Evolutionary conservation across 108 stramenopile genomes (phyloP).

Genomic region (Nitzschia putrida): DNA sequence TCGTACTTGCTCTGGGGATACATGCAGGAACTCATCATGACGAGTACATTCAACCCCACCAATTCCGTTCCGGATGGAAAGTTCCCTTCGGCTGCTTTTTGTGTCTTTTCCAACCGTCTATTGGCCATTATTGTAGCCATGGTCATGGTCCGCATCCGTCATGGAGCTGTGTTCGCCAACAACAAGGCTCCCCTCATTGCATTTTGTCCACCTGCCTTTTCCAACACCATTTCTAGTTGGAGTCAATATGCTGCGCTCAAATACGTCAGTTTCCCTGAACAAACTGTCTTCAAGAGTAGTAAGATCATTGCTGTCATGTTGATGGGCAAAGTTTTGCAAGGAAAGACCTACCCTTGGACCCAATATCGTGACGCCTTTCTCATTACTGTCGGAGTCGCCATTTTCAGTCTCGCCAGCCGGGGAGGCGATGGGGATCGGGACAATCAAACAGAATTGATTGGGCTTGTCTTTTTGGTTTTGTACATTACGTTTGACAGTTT

Average conservation of each 20-base stretch:
- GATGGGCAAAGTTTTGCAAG: conserved; percentile 89
- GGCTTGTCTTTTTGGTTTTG: conserved; percentile 88
- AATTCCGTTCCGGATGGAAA: conserved; percentile 70
- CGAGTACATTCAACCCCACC: conserved; percentile 82
- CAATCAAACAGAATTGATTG: conserved; percentile 73
- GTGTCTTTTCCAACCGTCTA: conserved; percentile 97
- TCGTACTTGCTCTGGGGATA: conserved; percentile 97
- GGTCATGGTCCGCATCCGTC: conserved; percentile 74
- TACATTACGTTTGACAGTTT: conserved; percentile 96
- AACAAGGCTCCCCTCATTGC: conserved; percentile 82
- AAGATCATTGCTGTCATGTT: conserved; percentile 99
- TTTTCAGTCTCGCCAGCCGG: conserved; percentile 83
- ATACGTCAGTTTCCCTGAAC: conserved; percentile 97
- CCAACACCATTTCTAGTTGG: conserved; percentile 96
- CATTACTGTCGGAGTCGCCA: conserved; percentile 91
- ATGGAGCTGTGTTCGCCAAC: conserved; percentile 79
- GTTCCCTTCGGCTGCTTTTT: conserved; percentile 94
- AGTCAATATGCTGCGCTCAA: conserved; percentile 94
- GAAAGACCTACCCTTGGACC: conserved; percentile 77
- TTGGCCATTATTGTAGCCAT: conserved; percentile 91
- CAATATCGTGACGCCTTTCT: conserved; percentile 92
- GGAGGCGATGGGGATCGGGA: conserved; percentile 43
- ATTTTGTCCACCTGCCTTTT: conserved; percentile 91
- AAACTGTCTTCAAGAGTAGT: conserved; percentile 95
- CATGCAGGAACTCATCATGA: conserved; percentile 98